Evolutionary conservation across 2,329 filamentous ascomycete genomes (phyloP).

Genomic region (Fusarium anguioides): DNA sequence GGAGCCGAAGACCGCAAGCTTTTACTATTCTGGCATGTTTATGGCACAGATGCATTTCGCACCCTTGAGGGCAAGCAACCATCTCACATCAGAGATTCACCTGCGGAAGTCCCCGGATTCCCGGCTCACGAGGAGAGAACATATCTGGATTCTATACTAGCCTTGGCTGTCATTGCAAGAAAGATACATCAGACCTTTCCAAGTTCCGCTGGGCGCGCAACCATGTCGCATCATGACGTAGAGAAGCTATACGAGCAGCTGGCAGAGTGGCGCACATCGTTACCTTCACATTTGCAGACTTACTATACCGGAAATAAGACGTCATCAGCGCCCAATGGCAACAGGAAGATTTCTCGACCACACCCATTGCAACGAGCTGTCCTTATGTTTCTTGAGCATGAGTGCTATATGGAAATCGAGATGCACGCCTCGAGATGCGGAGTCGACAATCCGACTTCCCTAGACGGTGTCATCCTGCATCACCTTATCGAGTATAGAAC

Average conservation of each 20-base stretch:
- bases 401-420: not conserved
- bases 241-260: not conserved
- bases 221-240: not conserved
- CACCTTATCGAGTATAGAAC: not conserved
- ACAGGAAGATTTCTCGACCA: not conserved
- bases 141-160: not conserved
- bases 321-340: not conserved
- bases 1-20: not conserved
- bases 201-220: not conserved
- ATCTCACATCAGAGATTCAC: not conserved
- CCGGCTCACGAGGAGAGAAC: not conserved
- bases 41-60: not conserved
- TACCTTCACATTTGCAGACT: not conserved
- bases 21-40: slow-evolving; percentile 1
- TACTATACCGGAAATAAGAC: not conserved
- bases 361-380: not conserved
- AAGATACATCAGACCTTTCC: not conserved
- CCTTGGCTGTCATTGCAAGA: not conserved
- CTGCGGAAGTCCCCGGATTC: not conserved
- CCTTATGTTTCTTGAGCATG: not conserved
- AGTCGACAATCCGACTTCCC: not conserved
- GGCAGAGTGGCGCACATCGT: not conserved
- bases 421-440: not conserved
- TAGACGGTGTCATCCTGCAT: not conserved
- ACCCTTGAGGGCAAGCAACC: not conserved